Evolutionary conservation across 2,329 filamentous ascomycete genomes (phyloP), one percentile per base, ranked within the genome.

Genomic region (Fusarium verrucosum): DNA sequence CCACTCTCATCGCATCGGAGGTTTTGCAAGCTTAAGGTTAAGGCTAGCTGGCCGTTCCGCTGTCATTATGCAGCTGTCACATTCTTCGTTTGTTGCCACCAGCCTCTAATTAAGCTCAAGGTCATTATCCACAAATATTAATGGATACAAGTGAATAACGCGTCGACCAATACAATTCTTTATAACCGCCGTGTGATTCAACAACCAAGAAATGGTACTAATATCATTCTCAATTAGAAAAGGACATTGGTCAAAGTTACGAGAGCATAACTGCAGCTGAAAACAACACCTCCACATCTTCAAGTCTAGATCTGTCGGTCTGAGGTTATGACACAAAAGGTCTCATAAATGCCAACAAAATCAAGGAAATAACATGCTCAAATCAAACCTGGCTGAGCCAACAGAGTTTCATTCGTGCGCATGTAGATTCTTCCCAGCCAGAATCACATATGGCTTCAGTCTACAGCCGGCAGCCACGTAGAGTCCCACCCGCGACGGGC

Each of bases 401-500:
- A 28, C 5, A 4, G 4, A 5, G 0, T 20, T 3, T 9, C 0
- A 9, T 9, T 38, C 16, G 26, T 7, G 16, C 16, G 17, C n/a
- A 4, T 10, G n/a, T 7, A 17, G 7, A 19, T 1, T 5, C 13
- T 57, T 30, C 8, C 11, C 14, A 11, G 23, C 8, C n/a, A 4
- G 4, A 13, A 33, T 6, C 11, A 22, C 10, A 30, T 16, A 22
- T 22, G 10, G 16, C 6, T 22, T 5, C 20, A n/a, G 7, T 17
- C n/a, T 4, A 2, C 11, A 20, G 42, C 32, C 25, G 45, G 5
- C 17, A 26, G 26, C 10, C 1, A 23, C 9, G 19, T 13, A 41
- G 28, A 20, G 23, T 42, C 13, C 19, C 25, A 17, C 30, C 13
- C 56, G 56, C 47, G 19, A 55, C 61, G 61, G 61, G 35, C 61